A percentile compares a stretch with the other conserved stretches of the same genome.
Evolutionary conservation across 345 rosid genomes (phyloP).

Genomic region (Brassica nigra): DNA sequence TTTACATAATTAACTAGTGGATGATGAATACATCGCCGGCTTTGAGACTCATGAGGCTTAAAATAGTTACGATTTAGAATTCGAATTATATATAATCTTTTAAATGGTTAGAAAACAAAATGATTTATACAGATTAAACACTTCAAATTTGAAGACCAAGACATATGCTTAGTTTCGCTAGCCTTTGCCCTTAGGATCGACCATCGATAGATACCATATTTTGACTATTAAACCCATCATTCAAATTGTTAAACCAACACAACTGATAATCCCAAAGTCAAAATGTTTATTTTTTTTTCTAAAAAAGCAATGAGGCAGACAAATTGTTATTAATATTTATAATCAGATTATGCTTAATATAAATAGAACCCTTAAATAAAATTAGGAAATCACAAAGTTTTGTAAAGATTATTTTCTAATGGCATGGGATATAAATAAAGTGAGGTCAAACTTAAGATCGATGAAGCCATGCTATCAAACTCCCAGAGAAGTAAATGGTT

Average conservation of each 20-base stretch:
- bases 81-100: too few relatives aligned
- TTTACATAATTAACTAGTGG: constrained; percentile 18
- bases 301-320: background rate
- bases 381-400: background rate
- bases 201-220: background rate
- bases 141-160: too few relatives aligned
- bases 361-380: background rate
- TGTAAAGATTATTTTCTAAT: background rate
- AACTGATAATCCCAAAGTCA: background rate
- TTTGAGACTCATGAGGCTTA: too few relatives aligned
- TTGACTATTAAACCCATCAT: background rate
- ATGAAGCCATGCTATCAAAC: background rate
- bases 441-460: background rate
- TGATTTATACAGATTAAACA: too few relatives aligned
- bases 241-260: background rate
- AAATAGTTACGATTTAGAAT: too few relatives aligned
- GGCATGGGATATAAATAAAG: background rate
- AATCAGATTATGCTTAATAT: background rate
- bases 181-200: too few relatives aligned
- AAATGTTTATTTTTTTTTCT: background rate
- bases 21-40: background rate
- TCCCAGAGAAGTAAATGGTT: background rate
- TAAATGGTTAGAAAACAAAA: too few relatives aligned
- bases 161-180: too few relatives aligned
- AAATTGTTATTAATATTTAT: too few relatives aligned